Evolutionary conservation across 2,329 filamentous ascomycete genomes (phyloP), one percentile per base, ranked within the genome.

Genomic region (Venturiaceae sp.): DNA sequence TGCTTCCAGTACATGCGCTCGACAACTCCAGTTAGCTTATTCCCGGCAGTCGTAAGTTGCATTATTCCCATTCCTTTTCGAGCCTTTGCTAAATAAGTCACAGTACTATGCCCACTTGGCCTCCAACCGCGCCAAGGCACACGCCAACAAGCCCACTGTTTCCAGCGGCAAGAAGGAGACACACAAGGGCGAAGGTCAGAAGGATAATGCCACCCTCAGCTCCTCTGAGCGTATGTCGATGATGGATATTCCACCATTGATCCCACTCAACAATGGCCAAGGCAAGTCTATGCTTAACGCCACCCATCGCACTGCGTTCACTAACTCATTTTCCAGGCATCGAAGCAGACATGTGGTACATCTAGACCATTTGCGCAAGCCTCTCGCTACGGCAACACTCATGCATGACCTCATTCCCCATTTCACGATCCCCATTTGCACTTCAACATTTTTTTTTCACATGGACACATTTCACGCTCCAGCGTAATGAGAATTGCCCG

Each of bases 81-180:
- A n/a, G n/a, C n/a, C n/a, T n/a, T n/a, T n/a, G n/a, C n/a, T n/a
- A n/a, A n/a, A n/a, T n/a, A n/a, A n/a, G n/a, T n/a, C n/a, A n/a
- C n/a, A n/a, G 0, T 99, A 99, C 79, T 99, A 99, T 65, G 91
- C 95, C 0, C 94, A 99, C 72, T 74, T 99, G 62, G 91, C 92
- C 34, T 87, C 90, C 8, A 83, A 84, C 60, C 88, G 94, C 54
- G 90, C 89, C 21, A 84, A 85, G 57, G 78, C 84, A 3, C 94
- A 99, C 63, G 85, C 92, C 66, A 76, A 80, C 62, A 69, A 70
- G 30, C 64, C 62, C 58, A 66, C 67, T 5, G 11, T 33, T 23
- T 52, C 41, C 30, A 26, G 46, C 39, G 30, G 37, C 28, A 60
- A 61, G 55, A 63, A 64, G 62, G 58, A 61, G 44, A 46, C 59